Evolutionary conservation across 257 asterid genomes (phyloP), one percentile per base, ranked within the genome.

Genomic region (Cinchona pubescens): DNA sequence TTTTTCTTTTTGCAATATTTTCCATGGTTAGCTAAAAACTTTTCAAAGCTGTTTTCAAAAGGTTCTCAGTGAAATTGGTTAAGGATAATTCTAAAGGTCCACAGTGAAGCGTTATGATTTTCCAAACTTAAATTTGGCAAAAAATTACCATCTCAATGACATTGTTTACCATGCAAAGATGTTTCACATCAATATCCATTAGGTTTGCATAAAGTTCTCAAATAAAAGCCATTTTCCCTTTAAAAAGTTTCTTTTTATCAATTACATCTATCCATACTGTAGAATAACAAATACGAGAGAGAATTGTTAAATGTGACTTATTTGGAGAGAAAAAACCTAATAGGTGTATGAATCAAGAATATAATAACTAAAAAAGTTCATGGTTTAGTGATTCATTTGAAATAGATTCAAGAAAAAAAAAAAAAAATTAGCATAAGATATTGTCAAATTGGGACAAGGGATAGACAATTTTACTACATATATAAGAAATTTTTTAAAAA

Each of bases 401-500:
- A 38, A 3, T 9, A 69, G 46, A 49, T 70, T 49, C 48, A 34
- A 51, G 19, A 51, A 13, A n/a, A 60, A 60, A n/a, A n/a, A n/a
- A n/a, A n/a, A n/a, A n/a, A 34, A 46, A 32, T 66, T 46, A 38
- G 45, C 42, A 42, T 4, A 19, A 13, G 21, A 69, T 21, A n/a
- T 56, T 51, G 16, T 55, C 11, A 40, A 67, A 53, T 21, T 13
- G 6, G 32, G 29, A 74, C 15, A 70, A 63, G 69, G 38, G 63
- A 48, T 62, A 58, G n/a, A 66, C 65, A 81, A 85, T 74, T 55
- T 66, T 80, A 92, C 99, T 97, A 45, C 78, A 79, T 76, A 79
- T 71, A 86, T 95, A 95, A 79, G 96, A 91, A 81, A 74, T 90
- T 82, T 84, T 91, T 46, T n/a, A n/a, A n/a, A n/a, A n/a, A n/a